Evolutionary conservation across 495 filamentous ascomycete genomes (phyloP).

Genomic region (Bombardia bombarda): DNA sequence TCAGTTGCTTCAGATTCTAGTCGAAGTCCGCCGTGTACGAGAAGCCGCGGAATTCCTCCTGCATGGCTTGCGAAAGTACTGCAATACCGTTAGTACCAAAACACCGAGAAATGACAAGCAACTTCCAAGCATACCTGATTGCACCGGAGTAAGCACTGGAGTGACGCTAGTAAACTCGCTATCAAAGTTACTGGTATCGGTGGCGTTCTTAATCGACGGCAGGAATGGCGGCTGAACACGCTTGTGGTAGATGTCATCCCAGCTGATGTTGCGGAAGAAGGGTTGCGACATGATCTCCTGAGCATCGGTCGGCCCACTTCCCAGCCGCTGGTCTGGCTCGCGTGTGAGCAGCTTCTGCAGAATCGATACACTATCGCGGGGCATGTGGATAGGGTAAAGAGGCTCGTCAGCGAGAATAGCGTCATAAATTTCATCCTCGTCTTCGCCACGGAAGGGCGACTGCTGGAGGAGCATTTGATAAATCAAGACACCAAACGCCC

Average conservation of each 20-base stretch:
- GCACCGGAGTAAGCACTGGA: constrained; percentile 91
- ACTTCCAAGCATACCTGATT: constrained; percentile 66
- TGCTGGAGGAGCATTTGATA: constrained; percentile 99
- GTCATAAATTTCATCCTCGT: constrained; percentile 99
- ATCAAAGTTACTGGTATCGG: constrained; percentile 99
- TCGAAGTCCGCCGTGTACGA: constrained; percentile 64
- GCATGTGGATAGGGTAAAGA: constrained; percentile 98
- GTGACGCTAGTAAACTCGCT: constrained; percentile 98
- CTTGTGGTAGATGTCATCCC: constrained; percentile 98
- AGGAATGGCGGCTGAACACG: constrained; percentile 79
- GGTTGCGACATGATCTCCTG: constrained; percentile 99
- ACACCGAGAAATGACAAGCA: constrained; percentile 5
- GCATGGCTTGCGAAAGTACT: constrained; percentile 98
- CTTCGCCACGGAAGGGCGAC: constrained; percentile 96
- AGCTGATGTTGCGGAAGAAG: constrained; percentile 96
- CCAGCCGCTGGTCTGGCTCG: constrained; percentile 87
- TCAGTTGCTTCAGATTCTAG: constrained; percentile 18
- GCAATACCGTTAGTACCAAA: constrained; percentile 1
- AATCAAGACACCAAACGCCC: constrained; percentile 99
- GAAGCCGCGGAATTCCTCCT: constrained; percentile 99
- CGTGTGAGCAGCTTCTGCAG: constrained; percentile 95
- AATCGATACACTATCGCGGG: constrained; percentile 93
- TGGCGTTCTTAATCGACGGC: constrained; percentile 79
- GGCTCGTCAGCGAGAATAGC: constrained; percentile 97
- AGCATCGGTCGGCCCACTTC: constrained; percentile 91